A percentile compares a stretch with the other conserved stretches of the same genome.
Conservation (phyloP, 805 yeast species). For the Starmerella ratchasimensis region DNA sequence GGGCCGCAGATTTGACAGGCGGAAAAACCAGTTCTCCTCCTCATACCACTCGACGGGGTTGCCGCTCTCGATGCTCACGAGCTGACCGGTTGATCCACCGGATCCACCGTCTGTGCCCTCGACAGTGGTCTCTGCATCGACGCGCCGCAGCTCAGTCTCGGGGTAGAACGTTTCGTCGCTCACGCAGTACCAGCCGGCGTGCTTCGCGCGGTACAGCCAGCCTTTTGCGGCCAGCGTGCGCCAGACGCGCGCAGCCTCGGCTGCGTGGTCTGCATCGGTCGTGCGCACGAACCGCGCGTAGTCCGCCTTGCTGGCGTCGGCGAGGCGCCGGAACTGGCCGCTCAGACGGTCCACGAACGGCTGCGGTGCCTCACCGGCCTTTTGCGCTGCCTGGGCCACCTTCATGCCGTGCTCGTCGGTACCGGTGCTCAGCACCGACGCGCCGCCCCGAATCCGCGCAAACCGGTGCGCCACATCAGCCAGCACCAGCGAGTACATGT, state of each 20-base stretch:
- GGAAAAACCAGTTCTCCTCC: constrained; percentile 82
- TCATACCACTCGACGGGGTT: constrained; percentile 60
- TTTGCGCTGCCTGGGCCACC: constrained; percentile 72
- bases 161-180: constrained; percentile 93
- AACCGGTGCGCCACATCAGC: constrained; percentile 71
- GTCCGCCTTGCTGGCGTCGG: constrained; percentile 40
- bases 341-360: constrained; percentile 60
- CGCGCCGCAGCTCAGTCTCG: constrained; percentile 46
- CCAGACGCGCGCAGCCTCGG: constrained; percentile 63
- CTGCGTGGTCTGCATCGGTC: constrained; percentile 67
- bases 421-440: constrained; percentile 64
- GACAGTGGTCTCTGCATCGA: constrained; percentile 21
- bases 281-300: constrained; percentile 79
- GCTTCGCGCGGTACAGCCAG: constrained; percentile 66
- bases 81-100: constrained; percentile 20
- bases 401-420: constrained; percentile 96
- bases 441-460: constrained; percentile 36
- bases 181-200: constrained; percentile 87
- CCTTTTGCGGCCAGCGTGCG: constrained; percentile 41
- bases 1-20: constrained; percentile 46
- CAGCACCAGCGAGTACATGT: constrained; percentile 71
- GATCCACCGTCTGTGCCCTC: too few species aligned
- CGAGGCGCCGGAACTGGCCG: constrained; percentile 48
- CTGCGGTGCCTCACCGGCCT: constrained; percentile 42
- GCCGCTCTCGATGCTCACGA: constrained; percentile 47